Conservation (phyloP, 73 alveolate species). For the Paramecium caudatum region DNA sequence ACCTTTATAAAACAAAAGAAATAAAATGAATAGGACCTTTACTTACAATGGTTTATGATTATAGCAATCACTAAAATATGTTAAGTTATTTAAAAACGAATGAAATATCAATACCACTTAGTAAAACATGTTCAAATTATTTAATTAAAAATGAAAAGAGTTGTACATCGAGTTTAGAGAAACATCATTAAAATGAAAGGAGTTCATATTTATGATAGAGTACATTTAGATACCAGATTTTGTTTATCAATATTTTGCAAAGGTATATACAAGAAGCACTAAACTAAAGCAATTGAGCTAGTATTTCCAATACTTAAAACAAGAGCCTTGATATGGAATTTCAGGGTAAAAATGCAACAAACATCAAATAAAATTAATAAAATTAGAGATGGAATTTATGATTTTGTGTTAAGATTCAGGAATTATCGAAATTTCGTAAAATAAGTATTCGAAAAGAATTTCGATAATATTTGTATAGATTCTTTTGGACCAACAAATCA, state of each 20-base stretch:
- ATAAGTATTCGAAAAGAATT: not conserved
- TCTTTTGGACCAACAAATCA: not conserved
- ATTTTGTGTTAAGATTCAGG: not conserved
- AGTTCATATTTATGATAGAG: not conserved
- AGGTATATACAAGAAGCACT: not conserved
- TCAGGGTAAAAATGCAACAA: not conserved
- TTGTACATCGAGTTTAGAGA: not conserved
- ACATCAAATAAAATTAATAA: not conserved
- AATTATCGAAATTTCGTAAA: not conserved
- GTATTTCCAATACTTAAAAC: not conserved
- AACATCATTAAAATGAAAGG: conserved; percentile 6
- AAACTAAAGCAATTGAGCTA: not conserved
- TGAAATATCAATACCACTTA: not conserved
- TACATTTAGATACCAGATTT: not conserved
- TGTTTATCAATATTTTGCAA: not conserved
- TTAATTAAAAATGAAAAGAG: not conserved
- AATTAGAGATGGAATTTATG: not conserved
- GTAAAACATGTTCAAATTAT: not conserved
- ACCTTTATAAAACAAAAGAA: not conserved
- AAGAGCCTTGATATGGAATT: conserved; percentile 40
- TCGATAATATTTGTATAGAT: not conserved
- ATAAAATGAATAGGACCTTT: not conserved
- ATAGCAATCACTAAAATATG: not conserved
- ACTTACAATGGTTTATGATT: not conserved
- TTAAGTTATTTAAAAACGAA: not conserved